Conservation (phyloP, 2,329 filamentous ascomycete species). For the Diaporthe sp. region DNA sequence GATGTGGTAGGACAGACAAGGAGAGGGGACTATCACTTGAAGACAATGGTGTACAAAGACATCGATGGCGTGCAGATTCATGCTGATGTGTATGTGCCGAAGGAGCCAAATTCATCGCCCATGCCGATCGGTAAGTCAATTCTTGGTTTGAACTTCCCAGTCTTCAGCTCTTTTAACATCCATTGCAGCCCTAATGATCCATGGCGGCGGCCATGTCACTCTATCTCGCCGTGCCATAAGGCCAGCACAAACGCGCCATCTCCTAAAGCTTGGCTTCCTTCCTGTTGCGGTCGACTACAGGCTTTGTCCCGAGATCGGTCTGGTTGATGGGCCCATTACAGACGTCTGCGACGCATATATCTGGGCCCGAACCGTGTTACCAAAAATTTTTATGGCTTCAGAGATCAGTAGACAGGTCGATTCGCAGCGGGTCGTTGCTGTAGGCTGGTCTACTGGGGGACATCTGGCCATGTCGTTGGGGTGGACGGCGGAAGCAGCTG, state of each 20-base stretch:
- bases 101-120: not conserved
- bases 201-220: constrained; percentile 59
- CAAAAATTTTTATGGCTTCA: constrained; percentile 49
- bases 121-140: constrained; percentile 34
- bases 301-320: constrained; percentile 62
- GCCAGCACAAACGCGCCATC: constrained; percentile 52
- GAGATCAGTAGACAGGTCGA: not conserved
- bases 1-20: too few relatives aligned
- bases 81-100: constrained; percentile 54
- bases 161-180: not conserved
- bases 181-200: constrained; percentile 58
- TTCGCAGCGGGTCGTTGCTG: constrained; percentile 51
- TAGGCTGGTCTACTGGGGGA: constrained; percentile 66
- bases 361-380: constrained; percentile 36
- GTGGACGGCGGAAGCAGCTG: constrained; percentile 51
- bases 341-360: constrained; percentile 59
- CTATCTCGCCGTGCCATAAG: constrained; percentile 55
- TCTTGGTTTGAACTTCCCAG: not conserved
- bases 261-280: constrained; percentile 55
- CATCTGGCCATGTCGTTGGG: constrained; percentile 59
- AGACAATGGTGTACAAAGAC: constrained; percentile 38
- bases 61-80: constrained; percentile 43
- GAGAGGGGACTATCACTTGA: not conserved
- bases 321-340: constrained; percentile 60
- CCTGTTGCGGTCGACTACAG: constrained; percentile 65